Evolutionary conservation across 768 basidiomycete species (phyloP).

Genomic region (Termitomyces sp.): DNA sequence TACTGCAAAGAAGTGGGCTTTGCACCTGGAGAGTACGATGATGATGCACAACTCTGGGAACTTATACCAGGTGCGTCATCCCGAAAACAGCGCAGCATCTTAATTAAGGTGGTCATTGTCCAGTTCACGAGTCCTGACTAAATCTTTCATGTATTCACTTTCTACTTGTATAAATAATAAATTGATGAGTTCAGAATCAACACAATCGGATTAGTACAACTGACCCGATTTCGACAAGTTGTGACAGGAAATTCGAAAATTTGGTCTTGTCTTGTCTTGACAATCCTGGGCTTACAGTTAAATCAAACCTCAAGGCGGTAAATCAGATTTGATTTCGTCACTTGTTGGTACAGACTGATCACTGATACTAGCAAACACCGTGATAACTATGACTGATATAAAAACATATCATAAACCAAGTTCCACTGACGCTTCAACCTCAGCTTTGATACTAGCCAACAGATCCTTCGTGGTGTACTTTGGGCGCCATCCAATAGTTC

Average conservation of each 20-base stretch:
- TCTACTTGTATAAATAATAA: neutral
- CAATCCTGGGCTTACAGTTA: neutral
- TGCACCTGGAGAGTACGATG: slow-evolving; percentile 7
- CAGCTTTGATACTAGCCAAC: slow-evolving; percentile 32
- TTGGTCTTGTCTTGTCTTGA: neutral
- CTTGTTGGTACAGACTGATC: neutral
- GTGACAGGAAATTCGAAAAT: too few species aligned
- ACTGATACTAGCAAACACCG: neutral
- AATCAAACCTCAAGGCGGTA: neutral
- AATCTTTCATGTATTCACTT: neutral
- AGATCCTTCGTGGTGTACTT: slow-evolving; percentile 32
- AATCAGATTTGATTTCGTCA: neutral
- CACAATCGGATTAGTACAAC: neutral
- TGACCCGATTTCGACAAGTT: neutral
- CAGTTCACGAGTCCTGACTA: neutral
- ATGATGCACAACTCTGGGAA: slow-evolving; percentile 7
- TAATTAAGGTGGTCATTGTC: neutral
- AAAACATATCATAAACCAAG: slow-evolving; percentile 1
- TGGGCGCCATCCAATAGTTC: slow-evolving; percentile 41
- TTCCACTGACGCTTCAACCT: slow-evolving; percentile 24
- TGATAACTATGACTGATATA: neutral
- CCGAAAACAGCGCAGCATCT: too few species aligned
- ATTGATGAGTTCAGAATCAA: neutral
- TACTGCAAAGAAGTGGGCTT: slow-evolving; percentile 4
- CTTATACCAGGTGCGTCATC: slow-evolving; percentile 2